Evolutionary conservation across 306 rosid genomes (phyloP).

Genomic region (Cucurbita argyrosperma): DNA sequence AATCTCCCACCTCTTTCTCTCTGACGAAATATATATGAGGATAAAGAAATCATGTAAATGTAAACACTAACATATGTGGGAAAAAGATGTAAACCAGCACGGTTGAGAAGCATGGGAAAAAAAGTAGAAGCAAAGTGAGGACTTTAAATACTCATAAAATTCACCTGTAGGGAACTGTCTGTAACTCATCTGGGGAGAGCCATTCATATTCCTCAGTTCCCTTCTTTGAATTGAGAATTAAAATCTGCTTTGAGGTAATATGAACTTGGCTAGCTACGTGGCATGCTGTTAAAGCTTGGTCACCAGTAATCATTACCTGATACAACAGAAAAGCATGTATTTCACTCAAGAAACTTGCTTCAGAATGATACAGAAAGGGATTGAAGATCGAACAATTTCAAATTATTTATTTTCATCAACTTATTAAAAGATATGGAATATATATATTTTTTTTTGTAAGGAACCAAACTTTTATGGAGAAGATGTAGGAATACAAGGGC

Average conservation of each 20-base stretch:
- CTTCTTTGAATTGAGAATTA: constrained; percentile 55
- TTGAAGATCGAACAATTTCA: neutral
- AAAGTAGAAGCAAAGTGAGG: neutral
- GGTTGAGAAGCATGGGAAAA: neutral
- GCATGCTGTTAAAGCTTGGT: constrained; percentile 99
- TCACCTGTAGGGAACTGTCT: constrained; percentile 56
- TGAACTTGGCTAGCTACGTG: constrained; percentile 97
- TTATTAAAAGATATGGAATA: no score
- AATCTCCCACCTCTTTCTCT: constrained; percentile 59
- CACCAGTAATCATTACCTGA: constrained; percentile 98
- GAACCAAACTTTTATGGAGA: no score
- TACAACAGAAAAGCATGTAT: neutral
- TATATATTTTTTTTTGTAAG: no score
- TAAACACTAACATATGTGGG: neutral
- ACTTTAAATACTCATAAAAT: neutral
- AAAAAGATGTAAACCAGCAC: neutral
- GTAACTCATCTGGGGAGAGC: constrained; percentile 84
- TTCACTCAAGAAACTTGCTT: neutral
- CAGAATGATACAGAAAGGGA: neutral
- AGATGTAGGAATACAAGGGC: neutral
- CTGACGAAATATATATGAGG: constrained; percentile 17
- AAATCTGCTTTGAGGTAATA: constrained; percentile 72
- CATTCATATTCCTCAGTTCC: constrained; percentile 53
- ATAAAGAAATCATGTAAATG: neutral
- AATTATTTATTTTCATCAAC: neutral